These are phyloP conservation scores for Coemansia sp. DNA, from an alignment of 192 early-diverging fungal genomes.

Conservation along the genomic window DNA sequence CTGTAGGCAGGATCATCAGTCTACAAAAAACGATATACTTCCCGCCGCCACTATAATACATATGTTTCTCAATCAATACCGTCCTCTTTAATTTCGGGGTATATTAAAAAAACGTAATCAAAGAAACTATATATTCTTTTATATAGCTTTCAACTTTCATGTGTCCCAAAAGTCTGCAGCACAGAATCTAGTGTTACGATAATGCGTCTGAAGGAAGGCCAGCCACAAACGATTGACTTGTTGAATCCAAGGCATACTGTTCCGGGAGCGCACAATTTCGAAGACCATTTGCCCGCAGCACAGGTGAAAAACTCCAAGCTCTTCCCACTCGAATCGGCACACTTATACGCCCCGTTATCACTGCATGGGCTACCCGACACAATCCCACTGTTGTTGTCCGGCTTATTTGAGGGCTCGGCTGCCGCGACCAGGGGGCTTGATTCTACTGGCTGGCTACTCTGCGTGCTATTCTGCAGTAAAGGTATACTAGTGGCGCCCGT, in stretches of 20 bases:
- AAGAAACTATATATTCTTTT: background rate
- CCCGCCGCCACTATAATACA: too few species aligned
- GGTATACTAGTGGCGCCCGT: too few species aligned
- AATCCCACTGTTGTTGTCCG: background rate
- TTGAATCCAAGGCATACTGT: slow-evolving; percentile 18
- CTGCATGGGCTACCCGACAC: slow-evolving; percentile 10
- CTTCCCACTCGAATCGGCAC: slow-evolving; percentile 20
- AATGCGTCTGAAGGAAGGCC: slow-evolving; percentile 10
- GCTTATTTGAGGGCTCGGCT: too few species aligned
- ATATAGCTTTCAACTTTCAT: background rate
- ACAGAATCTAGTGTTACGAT: slow-evolving; percentile 4
- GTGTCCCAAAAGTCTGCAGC: background rate
- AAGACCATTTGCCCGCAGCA: slow-evolving; percentile 7
- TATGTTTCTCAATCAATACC: too few species aligned
- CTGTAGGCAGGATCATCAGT: too few species aligned
- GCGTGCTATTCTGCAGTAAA: too few species aligned
- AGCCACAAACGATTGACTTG: slow-evolving; percentile 14
- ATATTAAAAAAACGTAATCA: background rate
- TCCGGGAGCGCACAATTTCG: slow-evolving; percentile 17
- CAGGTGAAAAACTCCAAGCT: slow-evolving; percentile 25
- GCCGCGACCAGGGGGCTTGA: too few species aligned
- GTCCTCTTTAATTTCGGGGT: too few species aligned
- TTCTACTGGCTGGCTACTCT: too few species aligned
- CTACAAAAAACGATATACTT: too few species aligned
- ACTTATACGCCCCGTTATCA: slow-evolving; percentile 8